phyloP scores from a whole-genome alignment of 2,329 filamentous ascomycete species.

The Thielaviopsis populi region DNA sequence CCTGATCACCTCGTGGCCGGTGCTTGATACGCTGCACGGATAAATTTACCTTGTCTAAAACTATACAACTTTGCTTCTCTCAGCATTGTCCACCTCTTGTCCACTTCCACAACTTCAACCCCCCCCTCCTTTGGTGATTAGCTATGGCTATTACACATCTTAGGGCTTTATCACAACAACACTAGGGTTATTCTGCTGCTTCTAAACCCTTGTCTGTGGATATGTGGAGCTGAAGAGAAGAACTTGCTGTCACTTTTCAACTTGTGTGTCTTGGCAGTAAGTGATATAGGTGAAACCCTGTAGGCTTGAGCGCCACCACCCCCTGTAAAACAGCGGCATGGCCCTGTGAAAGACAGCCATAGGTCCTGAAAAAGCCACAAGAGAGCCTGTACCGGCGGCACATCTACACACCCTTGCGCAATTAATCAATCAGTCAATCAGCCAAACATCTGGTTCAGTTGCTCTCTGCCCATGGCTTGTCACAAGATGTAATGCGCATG shows the following conservation, averaged over 20 bases:
- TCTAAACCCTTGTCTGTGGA: background rate
- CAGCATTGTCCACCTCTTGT: background rate
- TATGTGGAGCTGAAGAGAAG: no score
- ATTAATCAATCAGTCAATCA: background rate
- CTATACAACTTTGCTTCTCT: background rate
- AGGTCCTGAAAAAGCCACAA: background rate
- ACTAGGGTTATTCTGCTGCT: background rate
- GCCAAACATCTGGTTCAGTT: background rate
- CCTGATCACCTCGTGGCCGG: background rate
- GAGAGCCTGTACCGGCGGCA: background rate
- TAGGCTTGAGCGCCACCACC: background rate
- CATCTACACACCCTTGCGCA: background rate
- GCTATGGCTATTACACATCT: background rate
- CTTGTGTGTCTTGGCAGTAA: background rate
- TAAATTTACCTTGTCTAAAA: background rate
- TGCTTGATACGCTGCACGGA: background rate
- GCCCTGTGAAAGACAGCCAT: background rate
- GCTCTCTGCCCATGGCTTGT: background rate
- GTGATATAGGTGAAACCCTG: background rate
- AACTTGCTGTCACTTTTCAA: background rate
- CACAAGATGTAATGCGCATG: background rate
- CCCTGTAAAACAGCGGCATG: background rate
- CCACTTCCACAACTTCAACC: no score
- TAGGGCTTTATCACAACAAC: background rate
- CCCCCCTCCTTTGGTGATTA: background rate